phyloP scores from a whole-genome alignment of 441 rosid genomes.

The Euphorbia corollata region DNA sequence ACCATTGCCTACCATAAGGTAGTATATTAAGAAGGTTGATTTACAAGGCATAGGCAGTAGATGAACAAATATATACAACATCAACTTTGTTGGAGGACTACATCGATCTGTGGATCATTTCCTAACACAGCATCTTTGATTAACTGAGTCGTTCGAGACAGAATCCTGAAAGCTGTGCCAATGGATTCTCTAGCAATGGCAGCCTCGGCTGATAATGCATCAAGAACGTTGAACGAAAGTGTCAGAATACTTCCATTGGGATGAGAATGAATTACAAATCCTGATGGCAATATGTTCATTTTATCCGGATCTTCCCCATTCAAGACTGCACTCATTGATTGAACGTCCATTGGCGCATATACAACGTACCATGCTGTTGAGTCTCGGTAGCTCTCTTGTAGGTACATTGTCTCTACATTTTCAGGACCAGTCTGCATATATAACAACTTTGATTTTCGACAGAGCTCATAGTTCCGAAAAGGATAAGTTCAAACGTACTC shows the following conservation, averaged over 20 bases:
- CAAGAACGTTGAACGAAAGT: slow-evolving; percentile 26
- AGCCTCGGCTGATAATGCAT: slow-evolving; percentile 2
- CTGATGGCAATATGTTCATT: slow-evolving; percentile 32
- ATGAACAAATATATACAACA: too few species aligned
- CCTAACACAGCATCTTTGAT: slow-evolving; percentile 21
- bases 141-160: slow-evolving; percentile 14
- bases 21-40: too few species aligned
- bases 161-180: slow-evolving; percentile 15
- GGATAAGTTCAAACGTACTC: too few species aligned
- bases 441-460: too few species aligned
- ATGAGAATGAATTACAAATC: slow-evolving; percentile 36
- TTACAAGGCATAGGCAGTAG: too few species aligned
- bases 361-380: slow-evolving; percentile 30
- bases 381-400: slow-evolving; percentile 37
- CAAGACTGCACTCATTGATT: slow-evolving; percentile 23
- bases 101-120: not conserved
- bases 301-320: slow-evolving; percentile 29
- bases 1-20: too few species aligned
- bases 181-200: slow-evolving; percentile 15
- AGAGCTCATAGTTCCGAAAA: too few species aligned
- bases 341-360: slow-evolving; percentile 34
- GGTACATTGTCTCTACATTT: slow-evolving; percentile 22
- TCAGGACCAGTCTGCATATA: slow-evolving; percentile 17
- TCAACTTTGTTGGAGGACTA: too few species aligned
- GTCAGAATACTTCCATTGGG: slow-evolving; percentile 34